phyloP scores from a whole-genome alignment of 1,139 yeast species.

The Suhomyces wounanorum region DNA sequence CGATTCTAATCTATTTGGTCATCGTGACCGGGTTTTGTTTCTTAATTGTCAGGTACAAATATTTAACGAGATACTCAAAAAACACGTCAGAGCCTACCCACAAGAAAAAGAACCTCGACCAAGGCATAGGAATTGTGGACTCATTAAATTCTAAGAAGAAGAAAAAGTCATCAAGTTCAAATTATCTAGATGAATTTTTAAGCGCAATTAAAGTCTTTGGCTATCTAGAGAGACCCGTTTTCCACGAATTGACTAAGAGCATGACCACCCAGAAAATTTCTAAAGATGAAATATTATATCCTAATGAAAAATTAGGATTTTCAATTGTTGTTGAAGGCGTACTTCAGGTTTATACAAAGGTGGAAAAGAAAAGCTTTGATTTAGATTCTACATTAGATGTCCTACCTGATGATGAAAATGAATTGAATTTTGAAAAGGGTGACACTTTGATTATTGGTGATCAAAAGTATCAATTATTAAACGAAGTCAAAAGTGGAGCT shows the following conservation, averaged over 20 bases:
- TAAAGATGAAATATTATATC: slow-evolving; percentile 70
- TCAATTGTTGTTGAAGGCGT: slow-evolving; percentile 94
- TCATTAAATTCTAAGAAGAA: slow-evolving; percentile 30
- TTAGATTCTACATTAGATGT: slow-evolving; percentile 5
- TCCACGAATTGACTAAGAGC: slow-evolving; percentile 87
- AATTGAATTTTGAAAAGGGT: slow-evolving; percentile 35
- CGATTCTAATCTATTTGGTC: slow-evolving; percentile 27
- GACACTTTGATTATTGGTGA: slow-evolving; percentile 49
- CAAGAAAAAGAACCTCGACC: slow-evolving; percentile 9
- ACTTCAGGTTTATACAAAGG: slow-evolving; percentile 73
- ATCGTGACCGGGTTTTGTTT: slow-evolving; percentile 25
- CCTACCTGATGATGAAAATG: slow-evolving; percentile 21
- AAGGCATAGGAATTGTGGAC: slow-evolving; percentile 15
- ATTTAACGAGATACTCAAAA: slow-evolving; percentile 40
- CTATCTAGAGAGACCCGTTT: slow-evolving; percentile 84
- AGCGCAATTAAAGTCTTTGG: slow-evolving; percentile 94
- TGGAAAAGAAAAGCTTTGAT: slow-evolving; percentile 29
- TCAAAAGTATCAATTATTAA: slow-evolving; percentile 70
- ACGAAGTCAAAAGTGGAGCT: slow-evolving; percentile 82
- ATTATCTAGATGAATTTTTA: slow-evolving; percentile 83
- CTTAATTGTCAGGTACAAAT: slow-evolving; percentile 42
- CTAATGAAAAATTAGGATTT: slow-evolving; percentile 76
- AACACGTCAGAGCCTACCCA: slow-evolving; percentile 20
- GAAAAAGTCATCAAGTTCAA: slow-evolving; percentile 30
- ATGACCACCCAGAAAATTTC: slow-evolving; percentile 87